These are phyloP conservation scores for Solanum rostratum DNA, from an alignment of 257 asterid species.

Conservation along the genomic window DNA sequence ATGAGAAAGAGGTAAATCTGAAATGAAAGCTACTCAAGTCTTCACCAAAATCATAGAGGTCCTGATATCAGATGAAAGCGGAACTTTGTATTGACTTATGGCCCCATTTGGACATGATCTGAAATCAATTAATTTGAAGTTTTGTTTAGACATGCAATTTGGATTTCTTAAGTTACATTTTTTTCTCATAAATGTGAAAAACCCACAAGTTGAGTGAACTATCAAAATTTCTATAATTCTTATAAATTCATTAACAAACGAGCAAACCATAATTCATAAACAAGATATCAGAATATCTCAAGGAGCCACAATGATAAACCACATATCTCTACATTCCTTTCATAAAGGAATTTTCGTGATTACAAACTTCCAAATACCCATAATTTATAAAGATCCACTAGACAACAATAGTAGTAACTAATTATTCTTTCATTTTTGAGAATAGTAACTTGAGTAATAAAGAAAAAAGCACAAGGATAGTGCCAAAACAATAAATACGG, in stretches of 20 bases:
- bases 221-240: not conserved
- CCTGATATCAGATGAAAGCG: not conserved
- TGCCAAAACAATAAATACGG: not conserved
- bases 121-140: not conserved
- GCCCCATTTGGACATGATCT: not conserved
- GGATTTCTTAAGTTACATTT: not conserved
- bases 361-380: not conserved
- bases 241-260: not conserved
- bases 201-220: not conserved
- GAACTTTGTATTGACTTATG: not conserved
- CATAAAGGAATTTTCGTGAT: not conserved
- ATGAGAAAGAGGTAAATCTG: not conserved
- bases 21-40: not conserved
- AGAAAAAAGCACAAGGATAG: not conserved
- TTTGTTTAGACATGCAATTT: not conserved
- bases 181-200: not conserved
- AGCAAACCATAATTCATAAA: not conserved
- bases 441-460: not conserved
- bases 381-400: not conserved
- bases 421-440: not conserved
- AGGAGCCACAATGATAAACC: not conserved
- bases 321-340: not conserved
- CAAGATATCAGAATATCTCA: not conserved
- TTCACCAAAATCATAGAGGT: not conserved
- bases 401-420: not conserved